These are phyloP conservation scores for Xylaria sp. DNA, from an alignment of 495 filamentous ascomycete genomes.

Conservation along the genomic window DNA sequence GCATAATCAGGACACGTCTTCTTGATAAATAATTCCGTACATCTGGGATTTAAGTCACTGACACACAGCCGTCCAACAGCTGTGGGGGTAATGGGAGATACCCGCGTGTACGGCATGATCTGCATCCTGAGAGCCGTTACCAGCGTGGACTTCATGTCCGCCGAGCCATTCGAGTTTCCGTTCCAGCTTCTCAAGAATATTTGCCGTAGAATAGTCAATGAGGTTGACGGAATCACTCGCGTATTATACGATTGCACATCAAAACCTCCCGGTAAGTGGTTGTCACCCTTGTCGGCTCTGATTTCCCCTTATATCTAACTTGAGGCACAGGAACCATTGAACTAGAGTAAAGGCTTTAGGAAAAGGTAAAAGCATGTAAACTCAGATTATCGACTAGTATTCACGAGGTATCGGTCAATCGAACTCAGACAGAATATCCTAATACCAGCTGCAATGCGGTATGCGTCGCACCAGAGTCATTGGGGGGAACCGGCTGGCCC, in stretches of 20 bases:
- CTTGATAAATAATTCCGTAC: background rate
- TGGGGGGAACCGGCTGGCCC: background rate
- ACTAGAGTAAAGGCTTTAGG: conserved; percentile 7
- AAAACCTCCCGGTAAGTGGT: conserved; percentile 73
- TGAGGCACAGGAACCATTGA: conserved; percentile 25
- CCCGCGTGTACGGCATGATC: conserved; percentile 34
- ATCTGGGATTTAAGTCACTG: background rate
- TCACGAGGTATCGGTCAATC: background rate
- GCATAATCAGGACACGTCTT: background rate
- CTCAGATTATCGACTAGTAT: background rate
- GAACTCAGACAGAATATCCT: background rate
- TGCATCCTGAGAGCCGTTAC: conserved; percentile 75
- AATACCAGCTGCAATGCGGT: background rate
- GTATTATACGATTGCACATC: conserved; percentile 68
- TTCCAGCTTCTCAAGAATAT: conserved; percentile 72
- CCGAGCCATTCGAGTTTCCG: conserved; percentile 68
- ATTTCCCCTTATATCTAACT: conserved; percentile 1
- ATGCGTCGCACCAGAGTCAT: background rate
- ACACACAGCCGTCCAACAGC: conserved; percentile 43
- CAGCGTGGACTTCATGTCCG: conserved; percentile 83
- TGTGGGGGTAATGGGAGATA: conserved; percentile 65
- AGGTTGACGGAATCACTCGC: conserved; percentile 76
- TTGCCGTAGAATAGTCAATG: conserved; percentile 79
- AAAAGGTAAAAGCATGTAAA: background rate
- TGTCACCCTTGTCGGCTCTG: background rate